These are phyloP conservation scores for Penicillium sp. DNA, from an alignment of 2,329 filamentous ascomycete genomes.

Conservation along the genomic window DNA sequence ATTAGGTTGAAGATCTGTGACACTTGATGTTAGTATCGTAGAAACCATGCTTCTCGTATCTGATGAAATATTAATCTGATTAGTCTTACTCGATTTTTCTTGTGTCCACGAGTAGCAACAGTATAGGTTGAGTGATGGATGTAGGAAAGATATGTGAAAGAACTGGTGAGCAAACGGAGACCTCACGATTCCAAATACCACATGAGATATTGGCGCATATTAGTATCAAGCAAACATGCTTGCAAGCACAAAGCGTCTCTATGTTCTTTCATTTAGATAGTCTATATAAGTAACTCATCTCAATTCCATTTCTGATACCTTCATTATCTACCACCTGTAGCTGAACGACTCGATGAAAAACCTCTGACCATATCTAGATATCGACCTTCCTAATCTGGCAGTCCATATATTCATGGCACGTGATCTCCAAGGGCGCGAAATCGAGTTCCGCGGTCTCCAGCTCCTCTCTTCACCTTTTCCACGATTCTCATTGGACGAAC, in stretches of 20 bases:
- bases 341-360: background rate
- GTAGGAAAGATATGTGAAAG: background rate
- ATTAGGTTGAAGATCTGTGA: background rate
- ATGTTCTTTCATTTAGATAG: background rate
- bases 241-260: background rate
- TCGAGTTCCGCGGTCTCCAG: constrained; percentile 14
- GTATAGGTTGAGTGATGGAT: background rate
- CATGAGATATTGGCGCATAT: background rate
- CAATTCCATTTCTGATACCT: background rate
- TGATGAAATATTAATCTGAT: background rate
- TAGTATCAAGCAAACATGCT: background rate
- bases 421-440: constrained; percentile 14
- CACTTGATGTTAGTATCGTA: background rate
- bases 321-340: background rate
- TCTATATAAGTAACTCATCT: background rate
- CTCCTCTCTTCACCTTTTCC: constrained; percentile 18
- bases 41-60: background rate
- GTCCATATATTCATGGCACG: constrained; percentile 11
- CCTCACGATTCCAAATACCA: background rate
- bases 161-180: background rate
- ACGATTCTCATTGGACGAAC: constrained; percentile 17
- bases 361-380: background rate
- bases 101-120: background rate
- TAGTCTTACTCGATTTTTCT: background rate
- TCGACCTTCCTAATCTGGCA: background rate